These are phyloP conservation scores for Cicer bijugum DNA, from an alignment of 306 rosid species.

Conservation along the genomic window DNA sequence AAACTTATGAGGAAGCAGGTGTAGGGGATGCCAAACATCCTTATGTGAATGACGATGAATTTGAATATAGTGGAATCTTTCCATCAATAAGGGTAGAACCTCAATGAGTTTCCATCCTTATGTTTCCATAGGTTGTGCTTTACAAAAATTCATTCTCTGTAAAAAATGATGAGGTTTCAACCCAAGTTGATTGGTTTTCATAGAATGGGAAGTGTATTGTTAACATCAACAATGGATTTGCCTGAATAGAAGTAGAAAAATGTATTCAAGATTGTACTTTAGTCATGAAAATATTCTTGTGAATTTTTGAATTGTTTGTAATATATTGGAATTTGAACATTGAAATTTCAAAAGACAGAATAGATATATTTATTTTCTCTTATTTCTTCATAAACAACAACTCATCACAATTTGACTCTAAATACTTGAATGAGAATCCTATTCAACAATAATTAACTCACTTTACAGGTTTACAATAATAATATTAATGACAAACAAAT, in stretches of 20 bases:
- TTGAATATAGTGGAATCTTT: conserved; percentile 55
- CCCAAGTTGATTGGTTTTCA: conserved; percentile 35
- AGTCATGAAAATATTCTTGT: conserved; percentile 41
- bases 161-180: conserved; percentile 29
- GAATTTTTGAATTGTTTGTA: conserved; percentile 38
- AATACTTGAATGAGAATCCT: not conserved
- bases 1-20: conserved; percentile 48
- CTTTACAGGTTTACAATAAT: too few relatives aligned
- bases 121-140: not conserved
- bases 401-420: not conserved
- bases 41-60: conserved; percentile 38
- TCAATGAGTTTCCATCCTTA: conserved; percentile 42
- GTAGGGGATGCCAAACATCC: conserved; percentile 43
- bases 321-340: conserved; percentile 36
- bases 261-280: conserved; percentile 14
- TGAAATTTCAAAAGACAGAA: conserved; percentile 7
- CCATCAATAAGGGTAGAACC: conserved; percentile 54
- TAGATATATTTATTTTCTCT: conserved; percentile 1
- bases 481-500: too few relatives aligned
- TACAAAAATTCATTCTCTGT: not conserved
- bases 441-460: not conserved
- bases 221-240: conserved; percentile 21
- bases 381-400: not conserved
- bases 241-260: conserved; percentile 17
- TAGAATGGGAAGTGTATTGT: conserved; percentile 29